Base-by-base conservation (phyloP, 257 asterid species). In the Salvia hispanica region DNA sequence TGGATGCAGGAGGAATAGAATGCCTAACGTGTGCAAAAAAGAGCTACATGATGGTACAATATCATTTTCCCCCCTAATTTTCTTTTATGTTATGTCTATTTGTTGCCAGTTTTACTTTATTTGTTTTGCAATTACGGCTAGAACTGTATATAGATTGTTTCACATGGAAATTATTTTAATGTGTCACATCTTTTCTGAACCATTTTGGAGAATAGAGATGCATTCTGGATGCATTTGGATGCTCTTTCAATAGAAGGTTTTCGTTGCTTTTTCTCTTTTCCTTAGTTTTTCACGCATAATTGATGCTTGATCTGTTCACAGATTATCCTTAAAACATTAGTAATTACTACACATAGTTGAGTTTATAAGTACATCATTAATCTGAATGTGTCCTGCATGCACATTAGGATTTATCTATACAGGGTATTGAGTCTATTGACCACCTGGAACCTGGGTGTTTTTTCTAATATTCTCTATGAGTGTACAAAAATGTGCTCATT, bases 1-100 rank as follows among this genome's bases (percentile, higher is more conserved):
- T 94, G 92, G 99, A 94, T 86, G 96, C 98, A 36, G 99, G 99
- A 69, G 99, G 99, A 44, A 94, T 94, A 75, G 96, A 94, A 76
- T 94, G 99, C 86, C 70, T 91, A 64, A 74, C 96, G 37, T 94
- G 99, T 77, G 92, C 99, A 11, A 88, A 81, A 77, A 94, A 84
- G 77, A 89, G 96, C 74, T 93, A 84, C 82, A 84, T 91, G 72
- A 77, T 89, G 98, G 99, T 94, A 84, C 72, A 85, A 61, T 63
- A 7, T 31, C 57, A 25, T 25, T 25, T 25, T 2, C 31, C 31
- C 31, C 31, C 2, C 31, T 25, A 25, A 25, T 25, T 25, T 25
- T 25, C 31, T 25, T 25, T 25, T 25, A 25, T 25, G 31, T 25
- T 25, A 25, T 25, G 31, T 2, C 31, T 25, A 25, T 25, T 25